Conservation (phyloP, 257 asterid species). For the Solanum rostratum region DNA sequence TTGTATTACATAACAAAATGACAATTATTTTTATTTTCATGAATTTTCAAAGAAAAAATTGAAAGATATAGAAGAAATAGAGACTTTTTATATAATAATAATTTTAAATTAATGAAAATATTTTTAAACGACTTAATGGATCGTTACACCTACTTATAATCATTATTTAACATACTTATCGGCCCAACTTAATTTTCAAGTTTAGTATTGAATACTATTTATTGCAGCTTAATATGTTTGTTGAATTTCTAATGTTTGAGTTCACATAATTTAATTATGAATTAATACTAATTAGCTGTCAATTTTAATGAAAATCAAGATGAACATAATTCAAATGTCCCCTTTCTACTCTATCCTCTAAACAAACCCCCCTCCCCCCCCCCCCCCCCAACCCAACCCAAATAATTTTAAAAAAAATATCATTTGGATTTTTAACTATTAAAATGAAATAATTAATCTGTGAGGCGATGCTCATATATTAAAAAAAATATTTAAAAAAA, state of each 20-base stretch:
- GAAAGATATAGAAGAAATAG: background rate
- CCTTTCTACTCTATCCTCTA: background rate
- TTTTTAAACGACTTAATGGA: background rate
- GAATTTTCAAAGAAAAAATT: background rate
- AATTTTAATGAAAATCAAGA: background rate
- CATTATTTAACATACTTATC: conserved; percentile 2
- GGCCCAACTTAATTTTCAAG: background rate
- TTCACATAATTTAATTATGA: conserved; percentile 1
- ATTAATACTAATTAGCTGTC: background rate
- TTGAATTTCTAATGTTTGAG: conserved; percentile 11
- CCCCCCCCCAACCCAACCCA: too few species aligned
- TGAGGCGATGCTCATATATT: too few species aligned
- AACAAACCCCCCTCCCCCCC: background rate
- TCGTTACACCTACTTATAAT: background rate
- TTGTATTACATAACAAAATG: background rate
- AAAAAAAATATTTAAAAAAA: too few species aligned
- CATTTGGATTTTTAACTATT: too few species aligned
- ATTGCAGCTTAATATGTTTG: conserved; percentile 17
- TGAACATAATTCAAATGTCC: background rate
- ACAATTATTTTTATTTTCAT: background rate
- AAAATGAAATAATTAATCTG: too few species aligned
- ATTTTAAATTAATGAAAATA: background rate
- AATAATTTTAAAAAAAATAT: too few species aligned
- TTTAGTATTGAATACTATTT: conserved; percentile 11
- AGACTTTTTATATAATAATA: background rate